Evolutionary conservation across 176 grass and related monocot species (phyloP), one percentile per base, ranked within the genome.

Genomic region (Carex myosuroides): DNA sequence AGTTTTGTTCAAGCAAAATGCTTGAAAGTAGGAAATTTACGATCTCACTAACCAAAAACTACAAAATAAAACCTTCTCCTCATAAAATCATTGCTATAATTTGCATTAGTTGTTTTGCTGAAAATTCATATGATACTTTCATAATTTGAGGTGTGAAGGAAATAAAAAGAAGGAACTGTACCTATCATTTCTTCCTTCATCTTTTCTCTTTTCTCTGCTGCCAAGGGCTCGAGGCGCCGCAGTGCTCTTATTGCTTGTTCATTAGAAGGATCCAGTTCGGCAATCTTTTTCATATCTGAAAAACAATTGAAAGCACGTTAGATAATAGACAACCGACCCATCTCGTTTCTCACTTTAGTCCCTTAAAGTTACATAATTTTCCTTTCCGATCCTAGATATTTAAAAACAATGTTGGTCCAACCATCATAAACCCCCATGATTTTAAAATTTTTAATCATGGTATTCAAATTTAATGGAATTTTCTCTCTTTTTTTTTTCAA

Each of bases 181-280:
- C 93, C 93, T 37, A 95, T 93, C 96, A 95, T 94, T 85, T 99
- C 96, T 87, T 99, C 96, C 65, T 99, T 99, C 96, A 99, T 89
- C 39, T 99, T 99, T 85, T 99, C 96, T 83, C 70, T 90, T 84
- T 99, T 99, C 84, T 99, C 93, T 44, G 83, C 92, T 57, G 96
- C 96, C 64, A 95, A 48, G 86, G 91, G 93, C 39, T 98, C 96
- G 52, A 95, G 91, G 37, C 83, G 88, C 50, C 79, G 86, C 82
- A 98, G 53, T 37, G 85, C 91, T 88, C 78, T 89, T 69, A 79
- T 98, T 64, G 91, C 96, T 82, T 95, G 93, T 72, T 93, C 89
- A 83, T 95, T 98, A 82, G 89, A 88, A 93, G 89, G 88, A 87
- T 95, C 91, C 32, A 95, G 9, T 60, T 93, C 91, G 6, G 88